Evolutionary conservation across 2,329 filamentous ascomycete genomes (phyloP), one percentile per base, ranked within the genome.

Genomic region (Trichophyton rubrum): DNA sequence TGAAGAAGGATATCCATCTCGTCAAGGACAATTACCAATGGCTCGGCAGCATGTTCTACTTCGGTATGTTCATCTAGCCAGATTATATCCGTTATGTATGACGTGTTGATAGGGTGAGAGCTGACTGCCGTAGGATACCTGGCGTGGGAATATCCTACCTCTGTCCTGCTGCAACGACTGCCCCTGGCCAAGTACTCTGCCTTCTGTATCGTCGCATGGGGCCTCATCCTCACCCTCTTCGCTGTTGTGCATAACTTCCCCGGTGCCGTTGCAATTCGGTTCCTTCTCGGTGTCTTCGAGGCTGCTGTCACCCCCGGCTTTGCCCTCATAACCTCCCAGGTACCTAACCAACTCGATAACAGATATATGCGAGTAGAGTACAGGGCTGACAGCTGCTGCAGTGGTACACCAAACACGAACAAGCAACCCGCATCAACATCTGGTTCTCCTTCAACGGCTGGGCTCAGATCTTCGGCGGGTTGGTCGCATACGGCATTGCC

Each of bases 321-420:
- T 65, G 81, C 83, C 0, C 75, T 89, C 1, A 79, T 89, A 65
- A 1, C 79, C 0, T 82, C 78, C 2, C 84, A 75, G 66, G 73
- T 73, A 35, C 17, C 20, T 22, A 11, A 11, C 33, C 53, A 7
- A 20, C 45, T 59, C 5, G 6, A 56, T 22, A 61, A 61, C n/a
- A 11, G 30, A 41, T 3, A 41, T 40, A 38, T 15, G 20, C 7
- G 27, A 33, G 11, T 11, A 7, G 5, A 8, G 15, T 45, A 43
- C 17, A 7, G 24, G 24, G 4, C 13, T 9, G 22, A 56, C 15
- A 55, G 4, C 33, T 43, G 7, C n/a, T 15, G 6, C 40, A 87
- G 72, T 89, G 85, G 85, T 89, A 88, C 66, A 88, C 86, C 0
- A 84, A 84, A 69, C 77, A 78, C 59, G 86, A 89, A 68, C 85